Percentiles rank a stretch among this genome's conserved stretches.
Conservation (phyloP, 2,329 filamentous ascomycete species). For the Colletotrichum navitas region DNA sequence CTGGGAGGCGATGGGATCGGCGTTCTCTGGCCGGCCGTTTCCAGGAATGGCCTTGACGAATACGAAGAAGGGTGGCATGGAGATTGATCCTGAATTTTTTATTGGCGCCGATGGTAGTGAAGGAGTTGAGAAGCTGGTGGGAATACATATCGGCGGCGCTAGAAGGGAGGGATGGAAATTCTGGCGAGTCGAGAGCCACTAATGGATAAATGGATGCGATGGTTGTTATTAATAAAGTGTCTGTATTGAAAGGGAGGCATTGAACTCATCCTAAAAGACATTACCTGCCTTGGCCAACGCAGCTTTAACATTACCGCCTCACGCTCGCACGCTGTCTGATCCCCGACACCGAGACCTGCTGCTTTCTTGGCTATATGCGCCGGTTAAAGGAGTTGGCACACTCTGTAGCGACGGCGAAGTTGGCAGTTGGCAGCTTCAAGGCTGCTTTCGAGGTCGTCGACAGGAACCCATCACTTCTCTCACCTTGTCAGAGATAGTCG, state of each 20-base stretch:
- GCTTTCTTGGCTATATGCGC: neutral
- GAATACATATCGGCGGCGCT: too few species aligned
- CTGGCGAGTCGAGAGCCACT: too few species aligned
- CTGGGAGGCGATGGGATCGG: too few species aligned
- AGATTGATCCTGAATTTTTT: too few species aligned
- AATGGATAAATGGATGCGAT: too few species aligned
- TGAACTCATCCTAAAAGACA: neutral
- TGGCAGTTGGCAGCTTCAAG: neutral
- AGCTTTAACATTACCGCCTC: neutral
- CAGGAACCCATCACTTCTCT: neutral
- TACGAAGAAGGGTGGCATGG: too few species aligned
- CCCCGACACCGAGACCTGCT: neutral
- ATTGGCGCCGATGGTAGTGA: too few species aligned
- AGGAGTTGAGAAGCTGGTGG: too few species aligned
- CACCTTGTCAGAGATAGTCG: neutral
- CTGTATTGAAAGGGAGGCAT: neutral
- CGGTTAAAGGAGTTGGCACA: neutral
- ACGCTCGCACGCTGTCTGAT: neutral
- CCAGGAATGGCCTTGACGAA: too few species aligned
- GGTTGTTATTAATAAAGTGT: too few species aligned
- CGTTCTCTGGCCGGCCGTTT: too few species aligned
- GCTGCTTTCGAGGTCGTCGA: neutral
- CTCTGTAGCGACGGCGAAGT: neutral
- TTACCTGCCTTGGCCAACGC: neutral
- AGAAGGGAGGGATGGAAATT: too few species aligned